Evolutionary conservation across 805 yeast species (phyloP).

Genomic region (Cyberlindnera mycetangii): DNA sequence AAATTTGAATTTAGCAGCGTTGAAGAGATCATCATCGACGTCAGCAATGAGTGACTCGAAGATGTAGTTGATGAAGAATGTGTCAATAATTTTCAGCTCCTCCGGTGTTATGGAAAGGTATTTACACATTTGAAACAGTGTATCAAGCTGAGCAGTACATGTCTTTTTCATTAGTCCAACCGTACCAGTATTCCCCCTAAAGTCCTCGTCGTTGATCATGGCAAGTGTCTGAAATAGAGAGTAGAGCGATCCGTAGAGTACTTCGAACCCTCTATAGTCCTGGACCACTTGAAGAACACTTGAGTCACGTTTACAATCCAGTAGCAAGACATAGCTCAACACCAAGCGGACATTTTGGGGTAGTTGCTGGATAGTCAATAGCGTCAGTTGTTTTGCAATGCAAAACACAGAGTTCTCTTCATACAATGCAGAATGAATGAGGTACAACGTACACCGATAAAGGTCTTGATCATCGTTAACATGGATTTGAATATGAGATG

Average conservation of each 20-base stretch:
- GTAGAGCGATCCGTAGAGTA: slow-evolving; percentile 41
- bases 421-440: slow-evolving; percentile 36
- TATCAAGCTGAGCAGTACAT: slow-evolving; percentile 45
- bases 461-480: slow-evolving; percentile 31
- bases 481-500: slow-evolving; percentile 25
- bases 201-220: slow-evolving; percentile 28
- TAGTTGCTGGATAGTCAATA: slow-evolving; percentile 36
- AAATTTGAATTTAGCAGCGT: slow-evolving; percentile 66
- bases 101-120: slow-evolving; percentile 41
- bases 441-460: slow-evolving; percentile 33
- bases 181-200: slow-evolving; percentile 28
- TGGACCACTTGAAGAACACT: slow-evolving; percentile 43
- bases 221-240: slow-evolving; percentile 24
- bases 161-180: slow-evolving; percentile 35
- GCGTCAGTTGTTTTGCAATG: slow-evolving; percentile 45
- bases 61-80: slow-evolving; percentile 45
- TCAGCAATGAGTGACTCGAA: slow-evolving; percentile 44
- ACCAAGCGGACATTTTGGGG: slow-evolving; percentile 38
- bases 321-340: slow-evolving; percentile 41
- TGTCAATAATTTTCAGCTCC: slow-evolving; percentile 42
- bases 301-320: slow-evolving; percentile 42
- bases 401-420: slow-evolving; percentile 41
- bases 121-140: slow-evolving; percentile 54
- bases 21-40: slow-evolving; percentile 53
- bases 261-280: slow-evolving; percentile 51